phyloP scores from a whole-genome alignment of 768 basidiomycete genomes.

The Auricularia cornea region DNA sequence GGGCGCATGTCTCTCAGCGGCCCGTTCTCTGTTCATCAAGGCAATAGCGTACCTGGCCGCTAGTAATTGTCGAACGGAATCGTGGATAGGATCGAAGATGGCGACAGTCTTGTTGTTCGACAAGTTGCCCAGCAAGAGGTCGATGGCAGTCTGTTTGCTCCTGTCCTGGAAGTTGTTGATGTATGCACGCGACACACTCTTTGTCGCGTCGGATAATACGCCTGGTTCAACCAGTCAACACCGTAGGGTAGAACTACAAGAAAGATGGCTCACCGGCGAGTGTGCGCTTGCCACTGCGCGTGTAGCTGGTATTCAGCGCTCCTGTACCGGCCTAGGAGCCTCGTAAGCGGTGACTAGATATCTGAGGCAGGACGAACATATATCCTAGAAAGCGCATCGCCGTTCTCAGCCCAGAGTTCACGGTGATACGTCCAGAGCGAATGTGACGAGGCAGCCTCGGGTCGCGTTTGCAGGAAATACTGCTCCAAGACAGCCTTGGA shows the following conservation, averaged over 20 bases:
- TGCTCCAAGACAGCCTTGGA: slow-evolving; percentile 75
- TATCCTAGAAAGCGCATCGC: slow-evolving; percentile 84
- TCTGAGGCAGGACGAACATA: slow-evolving; percentile 45
- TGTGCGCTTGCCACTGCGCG: slow-evolving; percentile 89
- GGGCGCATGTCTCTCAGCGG: not conserved
- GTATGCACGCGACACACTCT: slow-evolving; percentile 91
- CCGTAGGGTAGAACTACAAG: slow-evolving; percentile 3
- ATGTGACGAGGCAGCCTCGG: slow-evolving; percentile 62
- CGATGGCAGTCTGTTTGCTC: slow-evolving; percentile 88
- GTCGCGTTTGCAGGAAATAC: slow-evolving; percentile 70
- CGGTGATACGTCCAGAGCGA: slow-evolving; percentile 81
- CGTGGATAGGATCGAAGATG: slow-evolving; percentile 91
- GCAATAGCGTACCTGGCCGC: slow-evolving; percentile 47
- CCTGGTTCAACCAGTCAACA: slow-evolving; percentile 34
- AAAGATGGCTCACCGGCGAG: slow-evolving; percentile 36
- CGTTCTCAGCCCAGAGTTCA: slow-evolving; percentile 95
- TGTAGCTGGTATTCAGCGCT: slow-evolving; percentile 91
- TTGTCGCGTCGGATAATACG: slow-evolving; percentile 91
- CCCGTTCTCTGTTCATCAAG: not conserved
- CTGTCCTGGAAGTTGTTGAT: slow-evolving; percentile 98
- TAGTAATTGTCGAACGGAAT: slow-evolving; percentile 67
- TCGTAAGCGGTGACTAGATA: not conserved
- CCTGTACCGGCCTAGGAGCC: slow-evolving; percentile 24
- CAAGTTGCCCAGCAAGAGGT: slow-evolving; percentile 96
- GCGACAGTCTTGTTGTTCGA: slow-evolving; percentile 79